Evolutionary conservation across 495 filamentous ascomycete genomes (phyloP), one percentile per base, ranked within the genome.

Genomic region (Cercophora scortea): DNA sequence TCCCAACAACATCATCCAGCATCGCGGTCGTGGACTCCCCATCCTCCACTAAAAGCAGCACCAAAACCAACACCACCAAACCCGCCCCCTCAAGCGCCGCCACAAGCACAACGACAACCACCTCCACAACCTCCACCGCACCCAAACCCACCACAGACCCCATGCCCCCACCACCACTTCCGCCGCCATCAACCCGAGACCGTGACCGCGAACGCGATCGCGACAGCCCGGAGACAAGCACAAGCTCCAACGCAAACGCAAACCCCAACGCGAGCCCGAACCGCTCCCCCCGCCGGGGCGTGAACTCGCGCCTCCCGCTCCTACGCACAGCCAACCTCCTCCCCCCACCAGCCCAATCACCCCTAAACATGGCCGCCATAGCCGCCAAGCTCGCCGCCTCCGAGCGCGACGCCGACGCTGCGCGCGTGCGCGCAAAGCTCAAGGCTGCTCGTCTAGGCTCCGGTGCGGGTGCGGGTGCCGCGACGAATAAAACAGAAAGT

Each of bases 401-500:
- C 3, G 78, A 80, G 47, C 67, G 77, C 45, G 76, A 81, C 39
- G 78, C 78, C 9, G 77, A 80, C 52, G 76, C 78, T 4, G 77
- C 75, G 6, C 70, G 77, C 45, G 77, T 79, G 0, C 64, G 76
- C 13, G 78, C 78, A 4, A 81, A 81, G 60, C 68, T 81, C 1
- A 71, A 72, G 52, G 76, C 78, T 7, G 72, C 72, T 13, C 55
- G 71, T 6, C 47, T 19, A 58, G 62, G 12, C 34, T n/a, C n/a
- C n/a, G n/a, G n/a, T n/a, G n/a, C n/a, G n/a, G n/a, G n/a, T n/a
- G 39, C 33, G 45, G 53, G 25, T 5, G 25, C 25, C 25, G 25
- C 25, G 25, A 2, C 25, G n/a, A n/a, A n/a, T 52, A n/a, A 19
- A 51, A 18, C 45, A 32, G 32, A 36, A 42, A 33, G 50, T 39